Evolutionary conservation across 1,284 basidiomycete species (phyloP), one percentile per base, ranked within the genome.

Genomic region (Fomitopsis betulina): DNA sequence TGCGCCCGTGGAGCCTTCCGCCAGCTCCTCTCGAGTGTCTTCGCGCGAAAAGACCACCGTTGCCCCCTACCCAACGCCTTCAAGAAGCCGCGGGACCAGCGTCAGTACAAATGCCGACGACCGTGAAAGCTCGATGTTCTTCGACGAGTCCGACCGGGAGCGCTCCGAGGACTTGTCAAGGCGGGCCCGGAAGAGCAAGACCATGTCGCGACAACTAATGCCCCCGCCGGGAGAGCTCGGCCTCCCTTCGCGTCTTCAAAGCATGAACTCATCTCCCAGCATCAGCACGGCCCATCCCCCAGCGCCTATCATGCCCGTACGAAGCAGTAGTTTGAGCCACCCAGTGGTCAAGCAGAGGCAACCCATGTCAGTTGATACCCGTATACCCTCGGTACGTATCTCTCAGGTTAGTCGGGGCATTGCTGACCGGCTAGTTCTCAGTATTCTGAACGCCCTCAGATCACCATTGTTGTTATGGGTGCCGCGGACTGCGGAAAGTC

Each of bases 401-500:
- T 17, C 30, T 2, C 25, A 8, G 32, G 45, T n/a, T 13, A 1
- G 30, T 5, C 1, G 13, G 10, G 5, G 23, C 21, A 23, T 7
- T 23, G 35, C 21, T 55, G 19, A 37, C 25, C 30, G 8, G 4
- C 42, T 5, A 37, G n/a, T 27, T 23, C 17, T n/a, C n/a, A 21
- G 35, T 49, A 47, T 37, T 12, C 35, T 10, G 35, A 37, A 12
- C 35, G 7, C 23, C 54, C 70, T 39, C 74, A 77, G 54, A 65
- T 89, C 49, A 82, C 83, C 4, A 72, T 92, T 21, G 81, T 82
- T 39, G 83, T 92, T 32, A 77, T 90, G 35, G 89, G 89, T n/a
- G 77, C 80, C 8, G 70, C 78, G 55, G 81, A 83, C 30, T 89
- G 87, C 64, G 90, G 89, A 58, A 92, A 91, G 72, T 86, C 86